These are phyloP conservation scores for Exophiala spinifera DNA, from an alignment of 2,329 filamentous ascomycete genomes.

Conservation along the genomic window DNA sequence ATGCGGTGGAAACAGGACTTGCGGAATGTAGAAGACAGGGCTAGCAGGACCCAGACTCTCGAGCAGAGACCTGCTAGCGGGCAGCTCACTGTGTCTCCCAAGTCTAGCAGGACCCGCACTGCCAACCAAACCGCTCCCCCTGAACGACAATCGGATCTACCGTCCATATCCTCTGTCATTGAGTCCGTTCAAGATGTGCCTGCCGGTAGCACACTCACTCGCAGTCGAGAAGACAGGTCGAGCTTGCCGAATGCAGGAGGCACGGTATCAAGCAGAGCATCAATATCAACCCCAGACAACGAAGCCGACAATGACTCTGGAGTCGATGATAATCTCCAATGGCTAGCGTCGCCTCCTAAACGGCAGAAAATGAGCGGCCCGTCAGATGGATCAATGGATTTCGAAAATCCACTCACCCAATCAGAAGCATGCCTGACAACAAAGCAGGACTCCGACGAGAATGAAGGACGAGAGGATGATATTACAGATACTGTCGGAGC, in stretches of 20 bases:
- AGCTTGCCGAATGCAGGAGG: neutral
- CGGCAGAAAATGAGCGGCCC: conserved; percentile 21
- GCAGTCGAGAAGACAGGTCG: neutral
- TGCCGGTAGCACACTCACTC: no score
- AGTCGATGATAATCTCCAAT: conserved; percentile 17
- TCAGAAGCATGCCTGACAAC: neutral
- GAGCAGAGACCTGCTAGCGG: conserved; percentile 16
- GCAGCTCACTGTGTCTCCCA: neutral
- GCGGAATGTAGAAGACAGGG: conserved; percentile 55
- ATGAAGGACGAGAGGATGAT: conserved; percentile 49
- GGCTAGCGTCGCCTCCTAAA: conserved; percentile 14
- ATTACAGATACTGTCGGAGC: conserved; percentile 94
- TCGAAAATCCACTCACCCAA: neutral
- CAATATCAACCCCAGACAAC: conserved; percentile 1
- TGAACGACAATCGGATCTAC: no score
- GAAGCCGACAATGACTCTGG: conserved; percentile 13
- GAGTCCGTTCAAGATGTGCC: no score
- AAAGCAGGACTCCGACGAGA: neutral
- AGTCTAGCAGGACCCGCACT: no score
- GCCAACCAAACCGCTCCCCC: no score
- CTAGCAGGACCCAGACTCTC: conserved; percentile 31
- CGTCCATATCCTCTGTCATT: no score
- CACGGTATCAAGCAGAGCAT: neutral
- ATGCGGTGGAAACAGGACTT: conserved; percentile 73
- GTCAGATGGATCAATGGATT: conserved; percentile 16